These are phyloP conservation scores for Stagonosporopsis cucurbitacearum DNA, from an alignment of 2,329 filamentous ascomycete genomes.

Conservation along the genomic window DNA sequence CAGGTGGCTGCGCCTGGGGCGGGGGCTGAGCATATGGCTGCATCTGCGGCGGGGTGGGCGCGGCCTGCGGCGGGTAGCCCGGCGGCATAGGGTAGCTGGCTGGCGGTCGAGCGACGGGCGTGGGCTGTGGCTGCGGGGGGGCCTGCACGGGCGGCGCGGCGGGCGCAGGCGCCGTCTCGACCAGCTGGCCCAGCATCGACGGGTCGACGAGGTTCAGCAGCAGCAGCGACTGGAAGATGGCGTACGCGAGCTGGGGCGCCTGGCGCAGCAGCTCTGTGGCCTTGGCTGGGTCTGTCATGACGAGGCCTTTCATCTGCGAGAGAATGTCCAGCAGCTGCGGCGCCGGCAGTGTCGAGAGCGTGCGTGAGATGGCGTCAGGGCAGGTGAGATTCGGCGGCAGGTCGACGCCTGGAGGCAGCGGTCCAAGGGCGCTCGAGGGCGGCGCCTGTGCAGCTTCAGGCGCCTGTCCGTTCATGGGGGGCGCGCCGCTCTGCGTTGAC, in stretches of 20 bases:
- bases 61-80: slow-evolving; percentile 53
- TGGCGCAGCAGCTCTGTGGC: slow-evolving; percentile 86
- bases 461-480: slow-evolving; percentile 52
- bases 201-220: slow-evolving; percentile 92
- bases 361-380: slow-evolving; percentile 90
- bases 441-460: slow-evolving; percentile 42
- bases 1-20: slow-evolving; percentile 23
- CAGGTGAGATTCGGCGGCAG: slow-evolving; percentile 82
- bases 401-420: slow-evolving; percentile 83
- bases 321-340: slow-evolving; percentile 92
- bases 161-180: slow-evolving; percentile 61
- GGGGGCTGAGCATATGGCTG: slow-evolving; percentile 52
- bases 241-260: slow-evolving; percentile 91
- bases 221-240: slow-evolving; percentile 91
- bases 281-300: slow-evolving; percentile 79
- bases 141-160: slow-evolving; percentile 44
- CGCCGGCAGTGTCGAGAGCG: slow-evolving; percentile 83
- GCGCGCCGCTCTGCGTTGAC: slow-evolving; percentile 55
- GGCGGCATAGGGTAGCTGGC: slow-evolving; percentile 39
- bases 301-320: slow-evolving; percentile 90
- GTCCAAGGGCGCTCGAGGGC: slow-evolving; percentile 68
- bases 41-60: slow-evolving; percentile 56
- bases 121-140: slow-evolving; percentile 49
- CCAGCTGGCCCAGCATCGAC: slow-evolving; percentile 78
- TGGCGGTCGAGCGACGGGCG: slow-evolving; percentile 39